phyloP scores from a whole-genome alignment of 495 filamentous ascomycete genomes.

The Hyaloscypha hepaticicola region DNA sequence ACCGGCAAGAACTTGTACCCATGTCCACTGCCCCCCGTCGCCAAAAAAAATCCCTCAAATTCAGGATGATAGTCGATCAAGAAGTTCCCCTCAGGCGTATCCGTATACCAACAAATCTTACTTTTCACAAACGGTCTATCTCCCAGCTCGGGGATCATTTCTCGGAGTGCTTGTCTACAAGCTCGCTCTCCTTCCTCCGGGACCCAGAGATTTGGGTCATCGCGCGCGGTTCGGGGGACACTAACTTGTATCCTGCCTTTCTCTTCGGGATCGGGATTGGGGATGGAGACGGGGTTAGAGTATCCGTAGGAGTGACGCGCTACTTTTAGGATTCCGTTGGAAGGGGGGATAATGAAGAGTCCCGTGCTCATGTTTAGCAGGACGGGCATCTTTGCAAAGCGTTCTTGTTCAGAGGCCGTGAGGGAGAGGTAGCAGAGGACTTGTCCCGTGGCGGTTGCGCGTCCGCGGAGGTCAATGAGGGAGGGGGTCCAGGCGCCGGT shows the following conservation, averaged over 20 bases:
- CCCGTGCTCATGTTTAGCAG: constrained; percentile 78
- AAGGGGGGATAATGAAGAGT: constrained; percentile 80
- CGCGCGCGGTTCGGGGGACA: constrained; percentile 22
- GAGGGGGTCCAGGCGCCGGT: constrained; percentile 81
- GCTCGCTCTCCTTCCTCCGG: constrained; percentile 60
- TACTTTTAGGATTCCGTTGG: constrained; percentile 69
- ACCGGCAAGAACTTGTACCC: constrained; percentile 89
- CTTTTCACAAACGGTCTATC: constrained; percentile 65
- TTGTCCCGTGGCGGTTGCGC: constrained; percentile 77
- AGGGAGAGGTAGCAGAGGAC: constrained; percentile 73
- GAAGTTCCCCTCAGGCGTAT: constrained; percentile 80
- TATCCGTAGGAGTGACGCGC: constrained; percentile 85
- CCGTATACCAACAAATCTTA: constrained; percentile 88
- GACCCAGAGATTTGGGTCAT: constrained; percentile 36
- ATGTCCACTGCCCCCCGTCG: constrained; percentile 84
- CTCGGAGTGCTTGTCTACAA: constrained; percentile 58
- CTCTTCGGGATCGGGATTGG: constrained; percentile 29
- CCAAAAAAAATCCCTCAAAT: constrained; percentile 68
- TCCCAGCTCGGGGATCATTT: constrained; percentile 53
- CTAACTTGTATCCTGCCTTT: constrained; percentile 23
- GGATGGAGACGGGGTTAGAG: constrained; percentile 56
- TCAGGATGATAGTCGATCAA: constrained; percentile 73
- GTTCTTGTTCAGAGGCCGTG: constrained; percentile 62
- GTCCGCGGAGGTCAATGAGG: constrained; percentile 75
- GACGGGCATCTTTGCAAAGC: constrained; percentile 65